Percentiles rank a stretch among this genome's conserved stretches.
These are phyloP conservation scores for Chaetoceros muelleri DNA, from an alignment of 108 stramenopile genomes.

Conservation along the genomic window DNA sequence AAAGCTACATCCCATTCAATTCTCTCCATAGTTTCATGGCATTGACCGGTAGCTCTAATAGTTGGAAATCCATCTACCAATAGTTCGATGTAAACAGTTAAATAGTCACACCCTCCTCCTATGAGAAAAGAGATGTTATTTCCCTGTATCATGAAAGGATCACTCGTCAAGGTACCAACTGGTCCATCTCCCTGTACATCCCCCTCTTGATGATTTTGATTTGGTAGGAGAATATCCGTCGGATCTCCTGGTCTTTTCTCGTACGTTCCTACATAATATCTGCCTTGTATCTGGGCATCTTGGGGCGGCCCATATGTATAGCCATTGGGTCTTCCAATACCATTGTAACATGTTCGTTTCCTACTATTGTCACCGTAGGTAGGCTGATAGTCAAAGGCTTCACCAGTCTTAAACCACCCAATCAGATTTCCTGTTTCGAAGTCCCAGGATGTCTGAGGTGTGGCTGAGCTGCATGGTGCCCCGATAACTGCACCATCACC, in stretches of 20 bases:
- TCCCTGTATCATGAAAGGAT: slow-evolving; percentile 44
- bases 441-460: slow-evolving; percentile 60
- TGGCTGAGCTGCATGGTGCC: slow-evolving; percentile 34
- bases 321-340: slow-evolving; percentile 14
- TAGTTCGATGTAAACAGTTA: slow-evolving; percentile 61
- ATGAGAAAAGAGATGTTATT: slow-evolving; percentile 50
- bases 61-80: slow-evolving; percentile 63
- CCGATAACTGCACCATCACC: slow-evolving; percentile 40
- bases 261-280: slow-evolving; percentile 67
- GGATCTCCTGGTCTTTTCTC: slow-evolving; percentile 47
- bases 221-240: slow-evolving; percentile 23
- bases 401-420: slow-evolving; percentile 64
- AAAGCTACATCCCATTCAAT: slow-evolving; percentile 41
- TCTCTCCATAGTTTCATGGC: slow-evolving; percentile 45
- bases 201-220: slow-evolving; percentile 24
- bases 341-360: slow-evolving; percentile 34
- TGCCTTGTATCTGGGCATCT: slow-evolving; percentile 17
- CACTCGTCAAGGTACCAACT: slow-evolving; percentile 53
- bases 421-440: slow-evolving; percentile 73
- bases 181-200: slow-evolving; percentile 52
- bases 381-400: slow-evolving; percentile 58
- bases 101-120: slow-evolving; percentile 71
- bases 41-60: slow-evolving; percentile 54
- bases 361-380: slow-evolving; percentile 67
- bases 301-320: slow-evolving; percentile 18